These are phyloP conservation scores for Mortierella antarctica DNA, from an alignment of 192 early-diverging fungal species.

Conservation along the genomic window DNA sequence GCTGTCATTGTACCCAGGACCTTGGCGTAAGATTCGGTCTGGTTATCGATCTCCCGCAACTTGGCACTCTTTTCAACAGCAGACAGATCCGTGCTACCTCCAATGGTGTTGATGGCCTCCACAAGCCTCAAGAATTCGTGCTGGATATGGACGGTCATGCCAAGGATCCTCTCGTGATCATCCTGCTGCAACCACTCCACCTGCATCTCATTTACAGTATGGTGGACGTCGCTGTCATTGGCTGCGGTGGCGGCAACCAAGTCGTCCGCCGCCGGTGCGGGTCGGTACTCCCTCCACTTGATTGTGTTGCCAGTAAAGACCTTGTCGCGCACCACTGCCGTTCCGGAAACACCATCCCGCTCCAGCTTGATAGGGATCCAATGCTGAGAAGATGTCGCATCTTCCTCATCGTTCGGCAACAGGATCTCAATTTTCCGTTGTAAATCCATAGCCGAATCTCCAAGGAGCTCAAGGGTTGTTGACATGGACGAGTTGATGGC, in stretches of 20 bases:
- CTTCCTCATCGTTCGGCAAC: neutral
- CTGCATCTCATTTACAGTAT: constrained; percentile 2
- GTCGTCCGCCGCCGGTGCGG: neutral
- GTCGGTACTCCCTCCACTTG: constrained; percentile 33
- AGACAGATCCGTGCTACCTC: neutral
- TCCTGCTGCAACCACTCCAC: constrained; percentile 26
- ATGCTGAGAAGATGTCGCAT: neutral
- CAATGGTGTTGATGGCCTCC: constrained; percentile 31
- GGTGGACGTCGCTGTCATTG: neutral
- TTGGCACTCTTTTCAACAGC: constrained; percentile 17
- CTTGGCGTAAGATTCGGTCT: constrained; percentile 33
- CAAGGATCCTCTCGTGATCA: constrained; percentile 12
- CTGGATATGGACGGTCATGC: constrained; percentile 38
- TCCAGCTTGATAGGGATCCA: constrained; percentile 41
- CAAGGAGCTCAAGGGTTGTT: constrained; percentile 40
- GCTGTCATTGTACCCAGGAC: constrained; percentile 19
- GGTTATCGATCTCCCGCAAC: constrained; percentile 16
- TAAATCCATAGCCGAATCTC: constrained; percentile 18
- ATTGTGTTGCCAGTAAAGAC: constrained; percentile 14
- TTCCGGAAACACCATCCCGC: constrained; percentile 29
- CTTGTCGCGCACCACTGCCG: constrained; percentile 19
- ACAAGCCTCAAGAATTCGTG: constrained; percentile 37
- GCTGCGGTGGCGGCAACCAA: no score
- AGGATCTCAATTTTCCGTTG: constrained; percentile 34
- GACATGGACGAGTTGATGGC: constrained; percentile 48